Conservation (phyloP, 2,329 filamentous ascomycete genomes). For the Stemphylium lycopersici region DNA sequence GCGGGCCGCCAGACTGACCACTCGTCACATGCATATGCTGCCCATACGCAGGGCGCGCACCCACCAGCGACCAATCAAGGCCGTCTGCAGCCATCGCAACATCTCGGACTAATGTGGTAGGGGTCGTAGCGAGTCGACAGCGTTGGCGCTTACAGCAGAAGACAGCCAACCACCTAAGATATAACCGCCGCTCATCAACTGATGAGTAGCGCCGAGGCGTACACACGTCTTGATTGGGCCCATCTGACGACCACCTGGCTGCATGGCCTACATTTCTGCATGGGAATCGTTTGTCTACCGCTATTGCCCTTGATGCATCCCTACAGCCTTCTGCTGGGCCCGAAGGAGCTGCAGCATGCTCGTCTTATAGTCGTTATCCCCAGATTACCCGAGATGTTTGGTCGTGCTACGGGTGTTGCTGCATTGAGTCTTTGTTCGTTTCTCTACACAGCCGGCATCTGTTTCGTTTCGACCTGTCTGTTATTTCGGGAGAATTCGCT, state of each 20-base stretch:
- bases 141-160: slow-evolving; percentile 45
- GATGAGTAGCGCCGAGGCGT: slow-evolving; percentile 41
- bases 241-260: slow-evolving; percentile 30
- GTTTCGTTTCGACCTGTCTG: slow-evolving; percentile 15
- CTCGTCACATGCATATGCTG: slow-evolving; percentile 41
- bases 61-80: slow-evolving; percentile 36
- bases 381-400: slow-evolving; percentile 35
- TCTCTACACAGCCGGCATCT: slow-evolving; percentile 16
- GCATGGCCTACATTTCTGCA: slow-evolving; percentile 40
- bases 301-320: slow-evolving; percentile 34
- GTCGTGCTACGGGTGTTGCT: slow-evolving; percentile 25
- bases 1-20: slow-evolving; percentile 35
- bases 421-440: slow-evolving; percentile 18
- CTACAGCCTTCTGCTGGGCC: slow-evolving; percentile 18
- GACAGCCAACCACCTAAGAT: slow-evolving; percentile 44
- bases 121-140: slow-evolving; percentile 36
- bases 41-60: slow-evolving; percentile 38
- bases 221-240: slow-evolving; percentile 41
- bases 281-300: slow-evolving; percentile 40
- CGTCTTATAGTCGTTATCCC: slow-evolving; percentile 44
- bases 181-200: slow-evolving; percentile 43
- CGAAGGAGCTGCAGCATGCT: slow-evolving; percentile 13
- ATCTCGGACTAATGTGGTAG: slow-evolving; percentile 27
- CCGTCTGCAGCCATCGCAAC: slow-evolving; percentile 15
- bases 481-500: slow-evolving; percentile 25